Conservation (phyloP, 805 yeast species). For the Maudiozyma pseudohumilis region DNA sequence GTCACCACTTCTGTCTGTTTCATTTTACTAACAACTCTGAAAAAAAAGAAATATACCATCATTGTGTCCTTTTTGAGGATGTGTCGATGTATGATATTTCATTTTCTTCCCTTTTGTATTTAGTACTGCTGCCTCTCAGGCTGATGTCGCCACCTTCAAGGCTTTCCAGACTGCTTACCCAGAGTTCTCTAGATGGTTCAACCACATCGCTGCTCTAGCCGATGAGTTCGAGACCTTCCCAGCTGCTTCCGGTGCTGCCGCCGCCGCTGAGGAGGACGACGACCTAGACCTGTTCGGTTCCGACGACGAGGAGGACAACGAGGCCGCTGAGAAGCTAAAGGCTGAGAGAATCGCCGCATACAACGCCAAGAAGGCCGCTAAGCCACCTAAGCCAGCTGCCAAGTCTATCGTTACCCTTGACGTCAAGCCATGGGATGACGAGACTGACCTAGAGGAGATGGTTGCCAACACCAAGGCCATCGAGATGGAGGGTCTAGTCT, state of each 20-base stretch:
- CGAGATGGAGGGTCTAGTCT: conserved; percentile 83
- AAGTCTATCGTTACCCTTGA: conserved; percentile 94
- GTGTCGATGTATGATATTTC: no score
- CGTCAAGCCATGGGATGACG: conserved; percentile 99
- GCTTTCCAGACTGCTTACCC: conserved; percentile 90
- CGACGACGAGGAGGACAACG: conserved; percentile 90
- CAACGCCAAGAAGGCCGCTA: conserved; percentile 94
- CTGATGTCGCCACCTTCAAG: conserved; percentile 89
- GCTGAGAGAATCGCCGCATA: conserved; percentile 96
- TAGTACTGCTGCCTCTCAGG: conserved; percentile 86
- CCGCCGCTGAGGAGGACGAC: conserved; percentile 50
- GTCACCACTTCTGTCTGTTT: no score
- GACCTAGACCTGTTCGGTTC: conserved; percentile 94
- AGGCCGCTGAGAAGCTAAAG: conserved; percentile 93
- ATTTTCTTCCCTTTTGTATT: conserved; percentile 1
- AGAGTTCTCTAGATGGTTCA: conserved; percentile 95
- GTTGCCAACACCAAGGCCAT: conserved; percentile 77
- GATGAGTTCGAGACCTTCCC: conserved; percentile 76
- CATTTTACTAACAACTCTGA: not conserved
- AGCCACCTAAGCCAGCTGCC: conserved; percentile 97
- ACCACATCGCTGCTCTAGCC: conserved; percentile 91
- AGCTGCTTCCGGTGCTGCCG: conserved; percentile 52
- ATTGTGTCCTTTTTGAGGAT: no score
- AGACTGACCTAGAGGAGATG: conserved; percentile 87
- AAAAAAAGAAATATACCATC: no score